phyloP scores from a whole-genome alignment of 129 eudicot species.

The Flaveria bidentis region DNA sequence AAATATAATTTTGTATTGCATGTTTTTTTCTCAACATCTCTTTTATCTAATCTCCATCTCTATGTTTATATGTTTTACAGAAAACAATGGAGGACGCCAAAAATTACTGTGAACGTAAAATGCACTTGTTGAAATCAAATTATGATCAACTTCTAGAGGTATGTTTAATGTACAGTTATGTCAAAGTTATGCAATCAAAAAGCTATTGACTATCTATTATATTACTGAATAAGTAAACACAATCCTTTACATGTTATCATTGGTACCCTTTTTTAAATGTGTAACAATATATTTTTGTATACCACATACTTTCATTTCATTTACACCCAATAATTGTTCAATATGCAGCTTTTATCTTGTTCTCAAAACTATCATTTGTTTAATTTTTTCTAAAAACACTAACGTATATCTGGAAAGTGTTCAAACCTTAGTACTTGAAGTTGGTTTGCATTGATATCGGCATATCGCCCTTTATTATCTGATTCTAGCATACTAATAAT shows the following conservation, averaged over 20 bases:
- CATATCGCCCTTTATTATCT: neutral
- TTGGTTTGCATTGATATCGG: neutral
- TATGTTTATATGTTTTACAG: conserved; percentile 35
- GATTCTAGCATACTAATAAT: neutral
- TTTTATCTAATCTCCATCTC: neutral
- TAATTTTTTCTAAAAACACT: neutral
- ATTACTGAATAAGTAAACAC: neutral
- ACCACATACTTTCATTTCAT: neutral
- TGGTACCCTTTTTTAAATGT: neutral
- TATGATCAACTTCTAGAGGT: conserved; percentile 98
- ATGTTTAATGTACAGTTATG: conserved; percentile 16
- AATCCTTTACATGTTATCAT: neutral
- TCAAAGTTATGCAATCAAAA: neutral
- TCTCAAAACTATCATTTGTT: neutral
- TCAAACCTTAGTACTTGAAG: conserved; percentile 4
- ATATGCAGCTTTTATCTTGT: neutral
- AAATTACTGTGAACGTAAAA: conserved; percentile 91
- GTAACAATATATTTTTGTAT: neutral
- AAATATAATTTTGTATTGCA: neutral
- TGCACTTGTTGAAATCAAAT: conserved; percentile 83
- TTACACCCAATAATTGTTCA: neutral
- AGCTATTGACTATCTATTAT: neutral
- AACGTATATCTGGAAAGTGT: neutral
- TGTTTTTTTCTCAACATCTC: neutral
- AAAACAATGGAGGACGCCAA: conserved; percentile 96